Conservation (phyloP, 1,139 yeast species). For the Debaryomyces sp. region DNA sequence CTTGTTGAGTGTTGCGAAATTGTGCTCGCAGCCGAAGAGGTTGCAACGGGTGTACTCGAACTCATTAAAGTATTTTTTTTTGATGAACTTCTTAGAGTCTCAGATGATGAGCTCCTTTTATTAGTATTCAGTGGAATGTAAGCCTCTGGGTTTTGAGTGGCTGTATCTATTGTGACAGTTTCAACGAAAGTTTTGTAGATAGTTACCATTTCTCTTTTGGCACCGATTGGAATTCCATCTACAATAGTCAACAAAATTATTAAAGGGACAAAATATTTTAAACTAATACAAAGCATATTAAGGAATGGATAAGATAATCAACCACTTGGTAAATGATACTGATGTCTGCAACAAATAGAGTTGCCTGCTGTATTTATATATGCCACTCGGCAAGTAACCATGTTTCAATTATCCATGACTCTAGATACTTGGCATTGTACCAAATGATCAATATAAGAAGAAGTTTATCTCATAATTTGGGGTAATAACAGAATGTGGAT, state of each 20-base stretch:
- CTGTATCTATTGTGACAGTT: background rate
- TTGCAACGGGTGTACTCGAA: background rate
- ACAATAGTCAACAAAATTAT: background rate
- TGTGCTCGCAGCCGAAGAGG: conserved; percentile 1
- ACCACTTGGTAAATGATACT: background rate
- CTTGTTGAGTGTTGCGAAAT: conserved; percentile 3
- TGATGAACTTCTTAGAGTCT: background rate
- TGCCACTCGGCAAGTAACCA: background rate
- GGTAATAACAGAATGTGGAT: background rate
- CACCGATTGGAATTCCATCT: background rate
- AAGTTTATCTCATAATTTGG: background rate
- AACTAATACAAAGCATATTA: background rate
- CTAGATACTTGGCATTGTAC: background rate
- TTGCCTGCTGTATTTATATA: background rate
- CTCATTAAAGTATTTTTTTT: background rate
- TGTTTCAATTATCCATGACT: background rate
- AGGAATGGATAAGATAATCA: background rate
- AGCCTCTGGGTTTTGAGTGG: background rate
- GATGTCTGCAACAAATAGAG: background rate
- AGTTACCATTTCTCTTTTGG: background rate
- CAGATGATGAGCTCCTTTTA: background rate
- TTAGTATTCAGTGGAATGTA: background rate
- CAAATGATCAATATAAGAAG: background rate
- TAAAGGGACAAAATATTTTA: background rate
- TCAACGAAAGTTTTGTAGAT: background rate